Conservation (phyloP, 805 yeast genomes). For the Wickerhamomyces sydowiorum region DNA sequence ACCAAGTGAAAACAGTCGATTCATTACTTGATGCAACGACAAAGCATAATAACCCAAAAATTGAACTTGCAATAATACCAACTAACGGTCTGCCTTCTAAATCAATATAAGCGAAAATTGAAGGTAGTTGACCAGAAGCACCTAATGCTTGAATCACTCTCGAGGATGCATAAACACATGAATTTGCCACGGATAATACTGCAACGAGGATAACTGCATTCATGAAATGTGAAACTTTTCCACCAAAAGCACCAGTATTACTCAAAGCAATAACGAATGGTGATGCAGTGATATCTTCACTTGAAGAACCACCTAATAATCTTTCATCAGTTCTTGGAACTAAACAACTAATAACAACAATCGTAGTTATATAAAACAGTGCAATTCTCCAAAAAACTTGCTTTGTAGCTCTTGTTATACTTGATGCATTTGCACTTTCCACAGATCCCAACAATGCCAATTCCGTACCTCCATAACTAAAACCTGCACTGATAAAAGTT, state of each 20-base stretch:
- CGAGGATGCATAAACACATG: slow-evolving; percentile 63
- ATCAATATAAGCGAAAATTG: slow-evolving; percentile 55
- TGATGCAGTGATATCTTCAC: slow-evolving; percentile 63
- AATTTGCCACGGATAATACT: slow-evolving; percentile 68
- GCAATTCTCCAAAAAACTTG: slow-evolving; percentile 82
- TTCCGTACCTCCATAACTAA: slow-evolving; percentile 73
- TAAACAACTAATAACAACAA: slow-evolving; percentile 54
- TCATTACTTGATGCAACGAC: slow-evolving; percentile 46
- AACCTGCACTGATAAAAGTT: slow-evolving; percentile 74
- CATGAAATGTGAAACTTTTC: slow-evolving; percentile 56
- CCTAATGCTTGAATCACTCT: slow-evolving; percentile 62
- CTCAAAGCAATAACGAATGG: slow-evolving; percentile 73
- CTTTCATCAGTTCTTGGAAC: slow-evolving; percentile 58
- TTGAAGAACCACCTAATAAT: slow-evolving; percentile 40
- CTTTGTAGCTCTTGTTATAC: slow-evolving; percentile 54
- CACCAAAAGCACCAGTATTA: slow-evolving; percentile 54
- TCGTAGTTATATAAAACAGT: slow-evolving; percentile 59
- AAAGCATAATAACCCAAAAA: slow-evolving; percentile 55
- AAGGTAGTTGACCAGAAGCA: slow-evolving; percentile 59
- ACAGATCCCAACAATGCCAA: slow-evolving; percentile 73
- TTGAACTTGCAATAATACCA: slow-evolving; percentile 44
- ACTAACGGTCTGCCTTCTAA: slow-evolving; percentile 63
- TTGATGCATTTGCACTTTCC: slow-evolving; percentile 66
- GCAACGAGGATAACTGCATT: slow-evolving; percentile 66
- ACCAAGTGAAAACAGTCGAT: slow-evolving; percentile 57